Evolutionary conservation across 768 basidiomycete species (phyloP).

Genomic region (Coprinopsis strossmayeri): DNA sequence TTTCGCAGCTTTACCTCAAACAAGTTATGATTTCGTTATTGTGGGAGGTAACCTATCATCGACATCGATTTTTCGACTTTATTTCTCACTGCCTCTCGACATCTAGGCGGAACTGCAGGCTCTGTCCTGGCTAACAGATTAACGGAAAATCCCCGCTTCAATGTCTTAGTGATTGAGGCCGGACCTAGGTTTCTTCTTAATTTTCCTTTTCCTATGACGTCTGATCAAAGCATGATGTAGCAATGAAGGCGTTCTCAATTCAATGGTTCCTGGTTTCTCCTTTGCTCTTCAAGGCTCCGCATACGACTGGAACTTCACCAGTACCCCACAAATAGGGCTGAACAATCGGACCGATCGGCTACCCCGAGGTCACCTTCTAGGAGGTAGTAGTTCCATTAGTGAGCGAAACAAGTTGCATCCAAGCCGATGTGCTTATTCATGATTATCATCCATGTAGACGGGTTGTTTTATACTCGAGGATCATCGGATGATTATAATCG

Average conservation of each 20-base stretch:
- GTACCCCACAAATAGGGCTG: slow-evolving; percentile 17
- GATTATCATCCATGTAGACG: slow-evolving; percentile 15
- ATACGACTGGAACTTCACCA: slow-evolving; percentile 28
- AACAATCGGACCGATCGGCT: slow-evolving; percentile 15
- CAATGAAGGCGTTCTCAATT: slow-evolving; percentile 16
- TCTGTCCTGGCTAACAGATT: slow-evolving; percentile 21
- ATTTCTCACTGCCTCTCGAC: background rate
- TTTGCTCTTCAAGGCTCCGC: slow-evolving; percentile 9
- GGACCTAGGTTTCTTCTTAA: slow-evolving; percentile 18
- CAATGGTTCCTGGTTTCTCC: slow-evolving; percentile 18
- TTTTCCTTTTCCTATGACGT: background rate
- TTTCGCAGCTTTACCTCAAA: background rate
- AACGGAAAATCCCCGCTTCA: slow-evolving; percentile 17
- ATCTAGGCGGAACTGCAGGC: slow-evolving; percentile 20
- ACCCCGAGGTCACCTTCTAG: slow-evolving; percentile 22
- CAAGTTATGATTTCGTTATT: slow-evolving; percentile 10
- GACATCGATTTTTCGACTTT: slow-evolving; percentile 8
- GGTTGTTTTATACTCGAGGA: slow-evolving; percentile 21
- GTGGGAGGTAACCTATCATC: slow-evolving; percentile 2
- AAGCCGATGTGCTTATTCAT: too few relatives aligned
- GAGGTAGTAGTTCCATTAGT: slow-evolving; percentile 25
- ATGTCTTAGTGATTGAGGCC: slow-evolving; percentile 24
- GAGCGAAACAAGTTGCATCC: too few relatives aligned
- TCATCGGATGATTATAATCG: slow-evolving; percentile 18
- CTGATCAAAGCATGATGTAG: slow-evolving; percentile 9